These are phyloP conservation scores for Botrytis hyacinthi DNA, from an alignment of 2,329 filamentous ascomycete genomes.

Conservation along the genomic window DNA sequence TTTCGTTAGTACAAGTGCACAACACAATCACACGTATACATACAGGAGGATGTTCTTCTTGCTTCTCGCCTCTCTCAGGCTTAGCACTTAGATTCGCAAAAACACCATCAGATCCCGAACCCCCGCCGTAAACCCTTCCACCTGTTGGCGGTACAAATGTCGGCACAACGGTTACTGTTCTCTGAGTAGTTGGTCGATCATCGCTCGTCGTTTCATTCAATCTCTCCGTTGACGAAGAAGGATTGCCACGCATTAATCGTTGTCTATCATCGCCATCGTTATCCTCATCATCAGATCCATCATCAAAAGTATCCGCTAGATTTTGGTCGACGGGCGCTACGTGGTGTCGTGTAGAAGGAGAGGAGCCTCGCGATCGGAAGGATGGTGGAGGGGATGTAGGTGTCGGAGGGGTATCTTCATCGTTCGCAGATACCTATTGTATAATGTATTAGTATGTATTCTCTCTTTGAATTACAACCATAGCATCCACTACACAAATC, in stretches of 20 bases:
- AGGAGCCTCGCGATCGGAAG: slow-evolving; percentile 82
- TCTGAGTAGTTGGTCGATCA: slow-evolving; percentile 30
- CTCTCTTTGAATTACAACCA: slow-evolving; percentile 18
- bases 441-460: slow-evolving; percentile 30
- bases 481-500: slow-evolving; percentile 11
- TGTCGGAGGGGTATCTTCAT: slow-evolving; percentile 48
- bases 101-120: slow-evolving; percentile 85
- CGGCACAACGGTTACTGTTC: slow-evolving; percentile 34
- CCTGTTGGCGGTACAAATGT: slow-evolving; percentile 31
- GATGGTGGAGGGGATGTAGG: slow-evolving; percentile 68
- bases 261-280: slow-evolving; percentile 79
- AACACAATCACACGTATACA: slow-evolving; percentile 42
- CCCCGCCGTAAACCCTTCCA: slow-evolving; percentile 63
- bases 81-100: slow-evolving; percentile 94
- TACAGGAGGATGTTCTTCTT: slow-evolving; percentile 92
- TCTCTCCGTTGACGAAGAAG: slow-evolving; percentile 35
- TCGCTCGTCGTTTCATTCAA: slow-evolving; percentile 25
- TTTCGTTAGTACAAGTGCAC: slow-evolving; percentile 20
- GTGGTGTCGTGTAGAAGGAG: slow-evolving; percentile 50
- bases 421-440: slow-evolving; percentile 55
- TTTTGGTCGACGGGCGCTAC: slow-evolving; percentile 63
- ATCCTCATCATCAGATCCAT: slow-evolving; percentile 70
- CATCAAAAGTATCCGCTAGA: slow-evolving; percentile 89
- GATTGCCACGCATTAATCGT: slow-evolving; percentile 71
- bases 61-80: slow-evolving; percentile 73